Percentiles rank a stretch among this genome's conserved stretches.
These are phyloP conservation scores for Delphinella strobiligena DNA, from an alignment of 2,329 filamentous ascomycete species.

Conservation along the genomic window DNA sequence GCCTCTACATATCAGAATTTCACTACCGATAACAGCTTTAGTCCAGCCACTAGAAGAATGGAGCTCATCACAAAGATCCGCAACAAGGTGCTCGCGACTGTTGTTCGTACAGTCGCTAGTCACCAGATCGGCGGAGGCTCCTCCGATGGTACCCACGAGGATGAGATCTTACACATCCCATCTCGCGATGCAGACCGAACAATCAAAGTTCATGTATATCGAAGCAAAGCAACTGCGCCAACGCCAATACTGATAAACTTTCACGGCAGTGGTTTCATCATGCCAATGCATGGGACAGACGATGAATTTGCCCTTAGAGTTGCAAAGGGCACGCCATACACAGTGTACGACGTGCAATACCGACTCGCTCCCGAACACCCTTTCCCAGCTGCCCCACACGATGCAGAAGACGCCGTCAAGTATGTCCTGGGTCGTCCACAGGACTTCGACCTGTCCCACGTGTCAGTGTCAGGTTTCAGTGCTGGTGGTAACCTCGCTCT, in stretches of 20 bases:
- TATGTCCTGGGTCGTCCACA: slow-evolving; percentile 24
- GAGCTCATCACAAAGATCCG: too few species aligned
- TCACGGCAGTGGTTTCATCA: slow-evolving; percentile 23
- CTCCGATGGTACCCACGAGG: too few species aligned
- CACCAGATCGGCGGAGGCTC: too few species aligned
- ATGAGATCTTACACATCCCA: slow-evolving; percentile 12
- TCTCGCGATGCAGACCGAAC: slow-evolving; percentile 12
- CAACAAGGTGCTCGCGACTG: too few species aligned
- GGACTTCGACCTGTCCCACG: slow-evolving; percentile 17
- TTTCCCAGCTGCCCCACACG: slow-evolving; percentile 31
- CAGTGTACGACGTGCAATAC: slow-evolving; percentile 30
- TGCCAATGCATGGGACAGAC: slow-evolving; percentile 28
- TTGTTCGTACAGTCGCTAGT: too few species aligned
- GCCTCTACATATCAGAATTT: too few species aligned
- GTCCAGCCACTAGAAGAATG: too few species aligned
- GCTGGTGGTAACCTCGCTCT: slow-evolving; percentile 29
- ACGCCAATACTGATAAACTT: slow-evolving; percentile 23
- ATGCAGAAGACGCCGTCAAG: slow-evolving; percentile 32
- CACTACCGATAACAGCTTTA: too few species aligned
- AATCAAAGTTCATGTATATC: slow-evolving; percentile 17
- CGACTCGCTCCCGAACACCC: slow-evolving; percentile 32
- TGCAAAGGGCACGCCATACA: slow-evolving; percentile 20
- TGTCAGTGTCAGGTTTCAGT: slow-evolving; percentile 29
- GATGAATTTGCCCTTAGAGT: slow-evolving; percentile 25
- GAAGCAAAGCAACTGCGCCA: slow-evolving; percentile 2